Conservation (phyloP, 345 rosid species). For the Arabidopsis thaliana region TAIR10.1 NC_003070.9:2604501-2605000, state of each 20-base stretch:
- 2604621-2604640: conserved; percentile 83
- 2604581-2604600: conserved; percentile 93
- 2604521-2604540: conserved; percentile 76
- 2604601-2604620: conserved; percentile 80
- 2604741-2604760: conserved; percentile 24
- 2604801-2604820: conserved; percentile 90
- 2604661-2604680: conserved; percentile 84
- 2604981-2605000: conserved; percentile 32
- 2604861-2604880: conserved; percentile 29
- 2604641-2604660: conserved; percentile 79
- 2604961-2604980: conserved; percentile 5
- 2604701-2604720: conserved; percentile 27
- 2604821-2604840: conserved; percentile 82
- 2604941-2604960: conserved; percentile 10
- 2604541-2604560: conserved; percentile 90
- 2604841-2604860: conserved; percentile 99
- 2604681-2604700: conserved; percentile 74
- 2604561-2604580: conserved; percentile 92
- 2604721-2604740: conserved; percentile 3
- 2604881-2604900: conserved; percentile 9
- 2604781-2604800: conserved; percentile 68
- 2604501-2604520: conserved; percentile 21
- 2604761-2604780: conserved; percentile 35
- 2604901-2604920: conserved; percentile 15
- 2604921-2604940: conserved; percentile 4